These are phyloP conservation scores for Naematelia aurantialba DNA, from an alignment of 768 basidiomycete species.

Conservation along the genomic window DNA sequence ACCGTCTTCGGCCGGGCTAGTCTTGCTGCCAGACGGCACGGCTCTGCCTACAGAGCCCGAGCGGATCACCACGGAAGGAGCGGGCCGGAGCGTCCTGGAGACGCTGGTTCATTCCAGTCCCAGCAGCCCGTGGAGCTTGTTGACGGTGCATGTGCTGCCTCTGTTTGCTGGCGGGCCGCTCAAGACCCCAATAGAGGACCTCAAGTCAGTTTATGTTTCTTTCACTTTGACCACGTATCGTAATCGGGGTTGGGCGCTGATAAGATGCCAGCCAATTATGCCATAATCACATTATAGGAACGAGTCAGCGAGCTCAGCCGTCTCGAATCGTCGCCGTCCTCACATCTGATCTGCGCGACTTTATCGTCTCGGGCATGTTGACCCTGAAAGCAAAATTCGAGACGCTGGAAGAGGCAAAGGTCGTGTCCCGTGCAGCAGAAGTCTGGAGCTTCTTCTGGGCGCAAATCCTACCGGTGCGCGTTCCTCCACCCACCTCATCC, in stretches of 20 bases:
- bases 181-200: constrained; percentile 80
- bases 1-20: constrained; percentile 14
- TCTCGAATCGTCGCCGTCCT: constrained; percentile 69
- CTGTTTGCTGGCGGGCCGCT: constrained; percentile 88
- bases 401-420: constrained; percentile 70
- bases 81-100: constrained; percentile 20
- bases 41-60: constrained; percentile 9
- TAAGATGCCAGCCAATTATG: constrained; percentile 33
- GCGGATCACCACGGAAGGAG: constrained; percentile 4
- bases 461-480: constrained; percentile 40
- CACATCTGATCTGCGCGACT: constrained; percentile 72
- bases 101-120: constrained; percentile 43
- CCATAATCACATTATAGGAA: constrained; percentile 40
- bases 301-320: constrained; percentile 49
- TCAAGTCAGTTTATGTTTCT: constrained; percentile 66
- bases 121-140: constrained; percentile 66
- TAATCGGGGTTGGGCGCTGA: constrained; percentile 1
- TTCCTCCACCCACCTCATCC: not conserved
- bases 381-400: constrained; percentile 81
- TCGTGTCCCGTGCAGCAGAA: constrained; percentile 74
- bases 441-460: constrained; percentile 86
- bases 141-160: constrained; percentile 84
- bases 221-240: not conserved
- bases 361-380: constrained; percentile 84
- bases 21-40: constrained; percentile 35